Conservation (phyloP, 768 basidiomycete species). For the Tremella mesenterica region DNA sequence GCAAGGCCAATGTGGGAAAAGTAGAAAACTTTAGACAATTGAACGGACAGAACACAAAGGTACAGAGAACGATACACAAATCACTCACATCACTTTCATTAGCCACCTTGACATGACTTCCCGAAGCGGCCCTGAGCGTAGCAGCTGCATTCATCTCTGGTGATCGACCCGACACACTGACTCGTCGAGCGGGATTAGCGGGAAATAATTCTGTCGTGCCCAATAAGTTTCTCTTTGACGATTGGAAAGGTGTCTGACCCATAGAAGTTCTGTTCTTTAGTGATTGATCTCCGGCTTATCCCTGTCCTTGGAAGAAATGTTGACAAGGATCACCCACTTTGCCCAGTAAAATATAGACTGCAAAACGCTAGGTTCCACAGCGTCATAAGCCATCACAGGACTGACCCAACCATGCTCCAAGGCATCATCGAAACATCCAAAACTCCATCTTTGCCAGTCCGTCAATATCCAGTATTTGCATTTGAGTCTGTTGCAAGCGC, state of each 20-base stretch:
- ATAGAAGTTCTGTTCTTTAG: constrained; percentile 12
- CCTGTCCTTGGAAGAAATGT: neutral
- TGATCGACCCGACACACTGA: constrained; percentile 8
- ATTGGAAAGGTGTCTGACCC: constrained; percentile 19
- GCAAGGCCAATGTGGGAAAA: too few species aligned
- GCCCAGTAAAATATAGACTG: constrained; percentile 42
- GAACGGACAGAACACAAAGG: too few species aligned
- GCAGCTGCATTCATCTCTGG: constrained; percentile 1
- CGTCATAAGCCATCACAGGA: constrained; percentile 23
- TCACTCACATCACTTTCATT: constrained; percentile 43
- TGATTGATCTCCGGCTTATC: constrained; percentile 23
- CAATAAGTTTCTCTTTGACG: constrained; percentile 21
- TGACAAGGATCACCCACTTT: constrained; percentile 14
- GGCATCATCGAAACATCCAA: constrained; percentile 40
- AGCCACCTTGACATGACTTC: constrained; percentile 25
- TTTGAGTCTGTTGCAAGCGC: constrained; percentile 34
- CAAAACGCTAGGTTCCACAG: constrained; percentile 28
- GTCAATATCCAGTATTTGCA: constrained; percentile 43
- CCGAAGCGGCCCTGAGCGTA: constrained; percentile 7
- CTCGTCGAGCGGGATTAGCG: constrained; percentile 37
- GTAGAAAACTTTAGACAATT: too few species aligned
- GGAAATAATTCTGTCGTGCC: constrained; percentile 29
- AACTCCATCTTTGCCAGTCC: constrained; percentile 44
- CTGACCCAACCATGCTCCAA: constrained; percentile 28
- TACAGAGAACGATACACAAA: too few species aligned